Conservation (phyloP, 2,329 filamentous ascomycete species). For the Ascochyta clinopodiicola region DNA sequence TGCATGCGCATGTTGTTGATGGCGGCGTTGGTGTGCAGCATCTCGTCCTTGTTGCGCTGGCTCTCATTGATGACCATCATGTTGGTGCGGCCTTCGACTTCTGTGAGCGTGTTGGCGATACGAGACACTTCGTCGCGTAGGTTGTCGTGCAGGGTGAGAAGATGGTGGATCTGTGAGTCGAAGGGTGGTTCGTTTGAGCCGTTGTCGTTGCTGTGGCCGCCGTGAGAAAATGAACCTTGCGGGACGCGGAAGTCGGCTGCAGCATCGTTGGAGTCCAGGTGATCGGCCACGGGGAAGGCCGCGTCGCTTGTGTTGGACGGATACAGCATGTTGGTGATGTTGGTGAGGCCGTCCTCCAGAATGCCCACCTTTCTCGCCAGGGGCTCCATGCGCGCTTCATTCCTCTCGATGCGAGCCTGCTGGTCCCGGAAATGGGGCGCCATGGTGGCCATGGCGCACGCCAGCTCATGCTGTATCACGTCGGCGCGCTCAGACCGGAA, state of each 20-base stretch:
- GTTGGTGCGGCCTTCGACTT: slow-evolving; percentile 66
- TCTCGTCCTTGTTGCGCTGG: slow-evolving; percentile 66
- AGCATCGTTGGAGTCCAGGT: slow-evolving; percentile 41
- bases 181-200: slow-evolving; percentile 47
- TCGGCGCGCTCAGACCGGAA: slow-evolving; percentile 48
- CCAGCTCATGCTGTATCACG: slow-evolving; percentile 49
- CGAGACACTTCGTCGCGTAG: slow-evolving; percentile 66
- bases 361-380: slow-evolving; percentile 54
- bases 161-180: slow-evolving; percentile 60
- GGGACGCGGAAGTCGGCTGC: slow-evolving; percentile 45
- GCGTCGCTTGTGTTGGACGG: slow-evolving; percentile 41
- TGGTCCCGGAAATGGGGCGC: slow-evolving; percentile 54
- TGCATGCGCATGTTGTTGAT: slow-evolving; percentile 66
- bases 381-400: slow-evolving; percentile 52
- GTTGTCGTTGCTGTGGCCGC: slow-evolving; percentile 30
- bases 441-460: slow-evolving; percentile 56
- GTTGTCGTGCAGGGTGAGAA: slow-evolving; percentile 66
- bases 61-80: slow-evolving; percentile 70
- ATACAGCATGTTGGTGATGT: slow-evolving; percentile 53
- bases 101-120: slow-evolving; percentile 61
- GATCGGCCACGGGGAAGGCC: slow-evolving; percentile 42
- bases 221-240: slow-evolving; percentile 43
- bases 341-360: slow-evolving; percentile 53
- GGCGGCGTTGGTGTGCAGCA: slow-evolving; percentile 66
- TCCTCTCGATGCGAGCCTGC: slow-evolving; percentile 52